Conservation (phyloP, 208 protist genomes). For the Herpetomonas tarakana region DNA sequence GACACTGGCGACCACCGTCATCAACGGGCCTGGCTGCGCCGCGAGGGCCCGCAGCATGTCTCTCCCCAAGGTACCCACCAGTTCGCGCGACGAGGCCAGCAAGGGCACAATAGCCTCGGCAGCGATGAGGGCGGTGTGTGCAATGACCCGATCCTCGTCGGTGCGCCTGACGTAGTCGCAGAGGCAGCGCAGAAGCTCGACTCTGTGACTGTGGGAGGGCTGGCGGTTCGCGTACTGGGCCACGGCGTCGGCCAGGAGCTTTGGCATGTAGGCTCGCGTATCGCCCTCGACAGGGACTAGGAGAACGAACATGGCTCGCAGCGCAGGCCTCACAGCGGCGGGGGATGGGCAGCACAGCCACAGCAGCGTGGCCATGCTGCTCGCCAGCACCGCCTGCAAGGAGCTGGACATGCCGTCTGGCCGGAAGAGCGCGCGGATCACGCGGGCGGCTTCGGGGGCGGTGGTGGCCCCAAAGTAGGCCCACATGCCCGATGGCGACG, state of each 20-base stretch:
- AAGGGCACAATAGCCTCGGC: conserved; percentile 37
- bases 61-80: conserved; percentile 32
- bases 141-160: conserved; percentile 29
- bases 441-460: conserved; percentile 36
- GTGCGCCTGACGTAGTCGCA: conserved; percentile 38
- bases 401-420: conserved; percentile 30
- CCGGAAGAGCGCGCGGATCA: conserved; percentile 41
- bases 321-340: conserved; percentile 31
- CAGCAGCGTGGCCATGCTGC: conserved; percentile 49
- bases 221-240: conserved; percentile 38
- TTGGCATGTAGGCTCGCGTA: conserved; percentile 49
- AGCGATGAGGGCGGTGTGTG: conserved; percentile 54
- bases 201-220: conserved; percentile 46
- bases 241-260: conserved; percentile 49
- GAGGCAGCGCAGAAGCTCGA: conserved; percentile 40
- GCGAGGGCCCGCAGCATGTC: conserved; percentile 36
- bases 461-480: conserved; percentile 40
- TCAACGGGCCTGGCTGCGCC: conserved; percentile 31
- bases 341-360: conserved; percentile 22
- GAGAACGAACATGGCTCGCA: conserved; percentile 60
- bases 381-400: conserved; percentile 34
- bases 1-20: conserved; percentile 19
- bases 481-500: too few species aligned
- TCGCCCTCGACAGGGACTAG: conserved; percentile 41
- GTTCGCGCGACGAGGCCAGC: conserved; percentile 43